Percentiles rank a stretch among this genome's conserved stretches.
These are phyloP conservation scores for Yamadazyma atlantica DNA, from an alignment of 1,139 yeast genomes.

Conservation along the genomic window DNA sequence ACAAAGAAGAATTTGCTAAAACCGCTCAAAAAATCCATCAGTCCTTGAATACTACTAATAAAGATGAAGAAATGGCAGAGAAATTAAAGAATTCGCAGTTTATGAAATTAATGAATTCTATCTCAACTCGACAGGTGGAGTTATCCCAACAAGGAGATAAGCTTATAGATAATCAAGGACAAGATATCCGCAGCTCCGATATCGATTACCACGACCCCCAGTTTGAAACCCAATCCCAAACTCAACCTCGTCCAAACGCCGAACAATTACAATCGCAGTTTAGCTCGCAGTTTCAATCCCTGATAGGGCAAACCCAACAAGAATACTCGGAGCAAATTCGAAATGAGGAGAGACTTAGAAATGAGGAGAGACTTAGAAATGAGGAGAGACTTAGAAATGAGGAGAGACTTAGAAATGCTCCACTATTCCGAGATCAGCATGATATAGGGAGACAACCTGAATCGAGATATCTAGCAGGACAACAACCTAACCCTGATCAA, in stretches of 20 bases:
- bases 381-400: background rate
- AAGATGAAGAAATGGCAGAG: constrained; percentile 24
- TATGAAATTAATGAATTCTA: constrained; percentile 41
- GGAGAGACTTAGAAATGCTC: constrained; percentile 2
- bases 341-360: background rate
- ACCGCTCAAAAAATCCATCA: constrained; percentile 40
- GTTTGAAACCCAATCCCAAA: constrained; percentile 6
- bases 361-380: constrained; percentile 1
- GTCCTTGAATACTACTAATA: constrained; percentile 25
- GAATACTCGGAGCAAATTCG: background rate
- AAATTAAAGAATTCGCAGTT: constrained; percentile 42
- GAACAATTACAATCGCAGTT: constrained; percentile 3
- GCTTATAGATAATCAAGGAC: constrained; percentile 31
- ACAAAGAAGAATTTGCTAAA: constrained; percentile 41
- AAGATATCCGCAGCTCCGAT: constrained; percentile 26
- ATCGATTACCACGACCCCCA: constrained; percentile 9
- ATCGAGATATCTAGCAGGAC: constrained; percentile 3
- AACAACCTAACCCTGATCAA: constrained; percentile 12
- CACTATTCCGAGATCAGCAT: background rate
- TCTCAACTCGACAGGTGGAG: constrained; percentile 39
- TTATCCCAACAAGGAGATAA: constrained; percentile 36
- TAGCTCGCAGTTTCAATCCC: constrained; percentile 3
- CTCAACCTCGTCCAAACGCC: constrained; percentile 2
- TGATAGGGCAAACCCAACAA: constrained; percentile 2
- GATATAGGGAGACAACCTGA: too few species aligned